Percentiles rank a stretch among this genome's conserved stretches.
phyloP scores from a whole-genome alignment of 1,139 yeast species.

The Lodderomyces metapsilosis region DNA sequence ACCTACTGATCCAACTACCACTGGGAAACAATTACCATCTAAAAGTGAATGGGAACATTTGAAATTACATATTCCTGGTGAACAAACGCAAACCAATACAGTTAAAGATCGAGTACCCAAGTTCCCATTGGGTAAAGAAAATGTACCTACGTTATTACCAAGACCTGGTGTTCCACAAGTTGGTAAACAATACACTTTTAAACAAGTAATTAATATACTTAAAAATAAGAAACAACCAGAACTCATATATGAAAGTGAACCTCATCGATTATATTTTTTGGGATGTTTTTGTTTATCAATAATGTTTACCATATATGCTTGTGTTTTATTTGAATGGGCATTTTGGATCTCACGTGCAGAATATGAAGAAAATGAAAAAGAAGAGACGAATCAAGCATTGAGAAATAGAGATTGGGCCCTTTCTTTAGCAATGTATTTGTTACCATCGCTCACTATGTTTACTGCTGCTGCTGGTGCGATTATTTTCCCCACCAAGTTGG shows the following conservation, averaged over 20 bases:
- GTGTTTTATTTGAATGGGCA: constrained; percentile 60
- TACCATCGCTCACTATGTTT: constrained; percentile 38
- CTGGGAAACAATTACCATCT: constrained; percentile 23
- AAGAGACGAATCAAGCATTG: constrained; percentile 29
- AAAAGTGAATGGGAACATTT: constrained; percentile 45
- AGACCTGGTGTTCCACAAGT: constrained; percentile 73
- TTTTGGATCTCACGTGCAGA: constrained; percentile 54
- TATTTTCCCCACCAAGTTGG: constrained; percentile 61
- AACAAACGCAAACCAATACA: constrained; percentile 48
- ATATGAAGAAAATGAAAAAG: constrained; percentile 57
- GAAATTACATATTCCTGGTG: constrained; percentile 62
- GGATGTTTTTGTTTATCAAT: constrained; percentile 69
- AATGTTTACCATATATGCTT: constrained; percentile 65
- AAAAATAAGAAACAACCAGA: constrained; percentile 62
- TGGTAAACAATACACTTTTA: constrained; percentile 53
- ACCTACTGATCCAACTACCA: constrained; percentile 21
- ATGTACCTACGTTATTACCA: constrained; percentile 68
- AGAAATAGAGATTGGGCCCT: constrained; percentile 41
- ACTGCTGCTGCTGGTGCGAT: constrained; percentile 46
- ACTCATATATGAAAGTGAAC: constrained; percentile 78
- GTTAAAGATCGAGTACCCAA: constrained; percentile 53
- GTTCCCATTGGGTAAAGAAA: constrained; percentile 66
- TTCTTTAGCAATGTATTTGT: constrained; percentile 27
- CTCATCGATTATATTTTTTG: constrained; percentile 73
- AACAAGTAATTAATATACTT: constrained; percentile 63